Percentiles rank a stretch among this genome's conserved stretches.
These are phyloP conservation scores for Trichoderma sp. DNA, from an alignment of 2,329 filamentous ascomycete species.

Conservation along the genomic window DNA sequence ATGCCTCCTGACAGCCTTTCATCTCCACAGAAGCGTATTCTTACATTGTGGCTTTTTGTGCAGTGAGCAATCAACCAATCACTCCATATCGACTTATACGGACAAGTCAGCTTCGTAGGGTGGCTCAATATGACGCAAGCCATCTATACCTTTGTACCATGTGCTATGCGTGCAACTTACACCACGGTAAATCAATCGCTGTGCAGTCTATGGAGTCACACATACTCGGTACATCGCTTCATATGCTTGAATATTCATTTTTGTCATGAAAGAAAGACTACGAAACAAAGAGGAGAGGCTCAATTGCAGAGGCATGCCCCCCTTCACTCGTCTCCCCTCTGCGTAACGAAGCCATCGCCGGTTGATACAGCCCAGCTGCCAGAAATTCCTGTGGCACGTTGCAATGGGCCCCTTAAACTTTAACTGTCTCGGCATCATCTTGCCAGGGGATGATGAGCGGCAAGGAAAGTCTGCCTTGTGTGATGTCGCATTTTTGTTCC, in stretches of 20 bases:
- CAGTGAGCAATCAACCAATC: neutral
- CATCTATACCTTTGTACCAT: neutral
- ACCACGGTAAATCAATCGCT: neutral
- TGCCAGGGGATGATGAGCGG: neutral
- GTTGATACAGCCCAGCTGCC: neutral
- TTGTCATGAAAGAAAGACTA: neutral
- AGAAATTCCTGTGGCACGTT: conserved; percentile 6
- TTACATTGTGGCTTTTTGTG: no score
- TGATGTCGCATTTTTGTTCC: neutral
- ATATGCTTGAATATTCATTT: neutral
- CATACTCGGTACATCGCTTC: neutral
- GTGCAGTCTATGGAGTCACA: neutral
- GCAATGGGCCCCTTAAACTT: neutral
- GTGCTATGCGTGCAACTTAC: neutral
- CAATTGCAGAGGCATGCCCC: neutral
- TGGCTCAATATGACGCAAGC: neutral
- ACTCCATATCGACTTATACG: neutral
- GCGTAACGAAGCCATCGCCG: neutral
- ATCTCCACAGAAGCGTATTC: neutral
- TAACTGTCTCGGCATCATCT: conserved; percentile 5
- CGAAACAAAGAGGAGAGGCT: neutral
- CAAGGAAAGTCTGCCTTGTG: neutral
- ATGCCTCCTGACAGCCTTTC: neutral
- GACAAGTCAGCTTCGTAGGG: neutral
- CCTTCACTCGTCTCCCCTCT: neutral